Evolutionary conservation across 306 rosid species (phyloP).

Genomic region (Hippophae gyantsensis): DNA sequence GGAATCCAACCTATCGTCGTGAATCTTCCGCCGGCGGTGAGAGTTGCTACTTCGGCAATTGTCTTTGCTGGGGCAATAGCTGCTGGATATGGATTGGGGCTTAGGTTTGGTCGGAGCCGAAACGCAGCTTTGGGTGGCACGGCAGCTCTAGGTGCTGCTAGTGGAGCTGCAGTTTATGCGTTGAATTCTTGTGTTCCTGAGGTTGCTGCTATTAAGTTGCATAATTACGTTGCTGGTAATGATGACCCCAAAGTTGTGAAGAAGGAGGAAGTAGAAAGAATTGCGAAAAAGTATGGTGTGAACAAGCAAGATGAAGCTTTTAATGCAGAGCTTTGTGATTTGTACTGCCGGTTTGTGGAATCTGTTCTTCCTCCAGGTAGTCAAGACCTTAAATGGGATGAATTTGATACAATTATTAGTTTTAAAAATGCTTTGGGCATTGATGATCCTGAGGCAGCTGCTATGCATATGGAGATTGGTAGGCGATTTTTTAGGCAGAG

Average conservation of each 20-base stretch:
- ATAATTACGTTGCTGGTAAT: slow-evolving; percentile 59
- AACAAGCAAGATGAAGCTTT: slow-evolving; percentile 86
- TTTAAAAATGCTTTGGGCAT: slow-evolving; percentile 80
- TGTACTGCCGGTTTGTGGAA: slow-evolving; percentile 65
- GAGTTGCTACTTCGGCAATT: slow-evolving; percentile 66
- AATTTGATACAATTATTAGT: slow-evolving; percentile 52
- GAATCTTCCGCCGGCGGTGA: slow-evolving; percentile 51
- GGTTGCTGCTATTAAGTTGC: slow-evolving; percentile 77
- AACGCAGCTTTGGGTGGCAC: slow-evolving; percentile 74
- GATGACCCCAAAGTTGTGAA: slow-evolving; percentile 60
- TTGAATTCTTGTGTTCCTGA: slow-evolving; percentile 69
- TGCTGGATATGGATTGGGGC: slow-evolving; percentile 80
- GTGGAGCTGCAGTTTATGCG: slow-evolving; percentile 67
- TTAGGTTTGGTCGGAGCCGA: slow-evolving; percentile 43
- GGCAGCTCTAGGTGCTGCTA: slow-evolving; percentile 62
- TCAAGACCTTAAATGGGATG: slow-evolving; percentile 80
- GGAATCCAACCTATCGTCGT: slow-evolving; percentile 69
- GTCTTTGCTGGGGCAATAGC: slow-evolving; percentile 69
- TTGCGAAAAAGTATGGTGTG: slow-evolving; percentile 81
- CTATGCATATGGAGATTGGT: slow-evolving; percentile 98
- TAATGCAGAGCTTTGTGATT: slow-evolving; percentile 71
- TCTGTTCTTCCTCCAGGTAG: slow-evolving; percentile 75
- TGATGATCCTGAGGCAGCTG: slow-evolving; percentile 95
- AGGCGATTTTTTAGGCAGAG: slow-evolving; percentile 78
- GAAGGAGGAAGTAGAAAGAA: slow-evolving; percentile 72